Conservation (phyloP, 202 grass and related monocot genomes). For the Carex sylvatica region DNA sequence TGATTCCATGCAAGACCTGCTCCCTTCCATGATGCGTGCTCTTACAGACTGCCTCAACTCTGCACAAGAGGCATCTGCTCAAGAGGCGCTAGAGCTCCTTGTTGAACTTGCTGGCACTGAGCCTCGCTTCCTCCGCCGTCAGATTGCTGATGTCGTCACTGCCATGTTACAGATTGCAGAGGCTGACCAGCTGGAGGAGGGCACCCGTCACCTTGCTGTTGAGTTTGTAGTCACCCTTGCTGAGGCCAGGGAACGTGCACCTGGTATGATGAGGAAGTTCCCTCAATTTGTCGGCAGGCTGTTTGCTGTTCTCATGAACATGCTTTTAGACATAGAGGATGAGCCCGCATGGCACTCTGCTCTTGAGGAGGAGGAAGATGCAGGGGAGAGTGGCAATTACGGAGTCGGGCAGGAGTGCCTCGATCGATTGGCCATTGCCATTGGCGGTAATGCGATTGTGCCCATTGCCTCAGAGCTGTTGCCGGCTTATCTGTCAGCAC, state of each 20-base stretch:
- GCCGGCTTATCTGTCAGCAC: slow-evolving; percentile 60
- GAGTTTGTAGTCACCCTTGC: slow-evolving; percentile 96
- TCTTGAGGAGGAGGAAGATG: slow-evolving; percentile 80
- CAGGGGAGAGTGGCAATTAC: slow-evolving; percentile 85
- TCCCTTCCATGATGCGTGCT: slow-evolving; percentile 91
- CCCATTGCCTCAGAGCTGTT: slow-evolving; percentile 87
- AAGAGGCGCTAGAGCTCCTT: slow-evolving; percentile 90
- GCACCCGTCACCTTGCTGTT: slow-evolving; percentile 82
- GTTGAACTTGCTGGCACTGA: slow-evolving; percentile 82
- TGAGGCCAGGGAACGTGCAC: slow-evolving; percentile 86
- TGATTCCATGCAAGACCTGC: slow-evolving; percentile 80
- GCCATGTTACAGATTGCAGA: slow-evolving; percentile 95
- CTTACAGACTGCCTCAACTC: slow-evolving; percentile 89
- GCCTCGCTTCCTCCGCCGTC: slow-evolving; percentile 76
- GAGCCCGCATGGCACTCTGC: slow-evolving; percentile 81
- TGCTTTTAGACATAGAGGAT: slow-evolving; percentile 93
- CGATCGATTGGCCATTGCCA: slow-evolving; percentile 77
- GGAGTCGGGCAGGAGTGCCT: slow-evolving; percentile 94
- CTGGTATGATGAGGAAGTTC: slow-evolving; percentile 92
- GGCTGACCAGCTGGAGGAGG: slow-evolving; percentile 70
- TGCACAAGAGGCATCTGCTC: slow-evolving; percentile 72
- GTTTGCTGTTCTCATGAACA: slow-evolving; percentile 94
- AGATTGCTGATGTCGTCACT: slow-evolving; percentile 75
- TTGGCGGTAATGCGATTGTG: slow-evolving; percentile 85
- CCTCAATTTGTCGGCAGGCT: slow-evolving; percentile 85